Evolutionary conservation across 768 basidiomycete genomes (phyloP).

Genomic region (Suillus paluster): DNA sequence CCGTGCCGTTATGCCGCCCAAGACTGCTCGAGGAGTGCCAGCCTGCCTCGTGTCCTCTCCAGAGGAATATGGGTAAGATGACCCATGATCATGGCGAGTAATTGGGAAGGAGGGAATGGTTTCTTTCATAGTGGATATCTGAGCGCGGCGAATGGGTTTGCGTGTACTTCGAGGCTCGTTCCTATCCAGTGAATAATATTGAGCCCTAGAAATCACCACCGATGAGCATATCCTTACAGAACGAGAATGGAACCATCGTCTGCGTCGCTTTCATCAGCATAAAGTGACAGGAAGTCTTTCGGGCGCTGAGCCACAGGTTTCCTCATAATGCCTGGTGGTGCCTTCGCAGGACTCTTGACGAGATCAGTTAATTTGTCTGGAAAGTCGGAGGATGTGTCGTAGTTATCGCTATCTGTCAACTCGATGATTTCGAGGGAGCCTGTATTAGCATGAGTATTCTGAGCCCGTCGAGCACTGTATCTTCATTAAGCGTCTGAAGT

Average conservation of each 20-base stretch:
- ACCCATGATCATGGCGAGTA: not conserved
- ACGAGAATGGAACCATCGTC: slow-evolving; percentile 43
- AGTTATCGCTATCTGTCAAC: slow-evolving; percentile 34
- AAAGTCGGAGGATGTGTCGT: slow-evolving; percentile 19
- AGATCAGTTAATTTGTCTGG: slow-evolving; percentile 29
- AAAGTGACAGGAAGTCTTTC: slow-evolving; percentile 23
- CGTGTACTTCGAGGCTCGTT: slow-evolving; percentile 55
- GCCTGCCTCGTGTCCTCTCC: not conserved
- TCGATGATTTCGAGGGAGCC: slow-evolving; percentile 29
- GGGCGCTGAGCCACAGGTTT: slow-evolving; percentile 11
- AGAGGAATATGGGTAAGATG: slow-evolving; percentile 11
- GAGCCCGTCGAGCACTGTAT: not conserved
- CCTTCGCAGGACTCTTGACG: slow-evolving; percentile 17
- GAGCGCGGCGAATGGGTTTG: slow-evolving; percentile 44
- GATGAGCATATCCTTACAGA: slow-evolving; percentile 34
- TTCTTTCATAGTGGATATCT: not conserved
- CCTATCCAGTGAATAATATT: slow-evolving; percentile 21
- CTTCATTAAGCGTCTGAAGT: not conserved
- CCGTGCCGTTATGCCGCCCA: slow-evolving; percentile 12
- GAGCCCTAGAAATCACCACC: slow-evolving; percentile 3
- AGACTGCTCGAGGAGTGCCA: slow-evolving; percentile 6
- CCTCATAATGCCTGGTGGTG: slow-evolving; percentile 7
- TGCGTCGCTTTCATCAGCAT: slow-evolving; percentile 37
- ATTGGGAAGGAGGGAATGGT: not conserved
- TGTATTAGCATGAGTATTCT: not conserved